Percentiles rank a stretch among this genome's conserved stretches.
Evolutionary conservation across 106 monocot species (phyloP).

Genomic region (Platanthera zijinensis): DNA sequence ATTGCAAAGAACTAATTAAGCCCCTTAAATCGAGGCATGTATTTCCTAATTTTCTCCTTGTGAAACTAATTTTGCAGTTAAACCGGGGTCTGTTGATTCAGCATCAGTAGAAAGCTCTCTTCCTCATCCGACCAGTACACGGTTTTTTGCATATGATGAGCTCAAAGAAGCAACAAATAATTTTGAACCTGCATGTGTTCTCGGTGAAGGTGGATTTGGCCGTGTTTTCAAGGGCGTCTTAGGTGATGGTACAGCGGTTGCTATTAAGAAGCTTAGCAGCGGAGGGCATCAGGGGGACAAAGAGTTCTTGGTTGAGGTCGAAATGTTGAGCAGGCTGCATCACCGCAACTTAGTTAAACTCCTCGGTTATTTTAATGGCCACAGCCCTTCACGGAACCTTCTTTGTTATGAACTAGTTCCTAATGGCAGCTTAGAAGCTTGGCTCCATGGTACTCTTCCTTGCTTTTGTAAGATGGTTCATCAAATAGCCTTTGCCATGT

Average conservation of each 20-base stretch:
- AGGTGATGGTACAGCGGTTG: slow-evolving; percentile 82
- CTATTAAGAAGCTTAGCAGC: slow-evolving; percentile 86
- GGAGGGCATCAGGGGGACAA: slow-evolving; percentile 94
- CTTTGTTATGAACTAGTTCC: slow-evolving; percentile 96
- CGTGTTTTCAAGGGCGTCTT: slow-evolving; percentile 84
- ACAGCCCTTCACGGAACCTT: slow-evolving; percentile 63
- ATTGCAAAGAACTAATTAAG: neutral
- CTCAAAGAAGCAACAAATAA: slow-evolving; percentile 91
- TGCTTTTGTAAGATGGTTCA: neutral
- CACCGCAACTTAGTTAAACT: slow-evolving; percentile 97
- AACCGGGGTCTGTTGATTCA: slow-evolving; percentile 28
- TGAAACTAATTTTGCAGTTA: slow-evolving; percentile 38
- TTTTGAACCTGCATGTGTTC: slow-evolving; percentile 60
- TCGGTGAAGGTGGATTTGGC: slow-evolving; percentile 97
- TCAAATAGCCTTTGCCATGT: neutral
- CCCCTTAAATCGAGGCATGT: neutral
- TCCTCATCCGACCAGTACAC: slow-evolving; percentile 68
- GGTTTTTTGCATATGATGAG: slow-evolving; percentile 85
- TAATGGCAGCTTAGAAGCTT: slow-evolving; percentile 95
- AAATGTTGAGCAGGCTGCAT: slow-evolving; percentile 94
- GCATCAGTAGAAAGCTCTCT: slow-evolving; percentile 53
- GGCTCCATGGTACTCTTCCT: slow-evolving; percentile 77
- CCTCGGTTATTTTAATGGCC: slow-evolving; percentile 77
- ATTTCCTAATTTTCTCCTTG: neutral
- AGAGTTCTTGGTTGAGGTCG: slow-evolving; percentile 94